A percentile compares a stretch with the other conserved stretches of the same genome.
These are phyloP conservation scores for Ambrosiella cleistominuta DNA, from an alignment of 2,329 filamentous ascomycete genomes.

Conservation along the genomic window DNA sequence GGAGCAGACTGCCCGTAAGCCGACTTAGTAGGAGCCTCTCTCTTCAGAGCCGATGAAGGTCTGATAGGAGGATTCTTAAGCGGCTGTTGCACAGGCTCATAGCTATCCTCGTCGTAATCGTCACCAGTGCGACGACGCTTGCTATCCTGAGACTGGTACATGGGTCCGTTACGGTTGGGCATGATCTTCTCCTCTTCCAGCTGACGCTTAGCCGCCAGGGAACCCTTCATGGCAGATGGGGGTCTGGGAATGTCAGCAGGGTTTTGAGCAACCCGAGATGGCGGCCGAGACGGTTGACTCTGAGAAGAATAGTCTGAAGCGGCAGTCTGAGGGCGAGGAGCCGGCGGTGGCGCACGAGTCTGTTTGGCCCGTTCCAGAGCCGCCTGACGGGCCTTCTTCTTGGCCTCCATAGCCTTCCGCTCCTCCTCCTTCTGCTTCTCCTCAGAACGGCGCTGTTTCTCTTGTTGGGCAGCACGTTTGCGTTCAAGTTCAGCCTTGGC, in stretches of 20 bases:
- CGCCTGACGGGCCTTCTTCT: slow-evolving; percentile 44
- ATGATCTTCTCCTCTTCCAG: slow-evolving; percentile 49
- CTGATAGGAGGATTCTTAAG: slow-evolving; percentile 74
- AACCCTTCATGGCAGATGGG: slow-evolving; percentile 24
- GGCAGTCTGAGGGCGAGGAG: slow-evolving; percentile 35
- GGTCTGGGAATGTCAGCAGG: slow-evolving; percentile 22
- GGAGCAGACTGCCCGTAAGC: slow-evolving; percentile 39
- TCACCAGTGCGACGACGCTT: slow-evolving; percentile 71
- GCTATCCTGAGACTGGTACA: slow-evolving; percentile 49
- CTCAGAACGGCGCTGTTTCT: slow-evolving; percentile 42
- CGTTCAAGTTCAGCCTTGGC: slow-evolving; percentile 68
- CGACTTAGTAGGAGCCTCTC: slow-evolving; percentile 29
- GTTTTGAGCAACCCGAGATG: slow-evolving; percentile 41
- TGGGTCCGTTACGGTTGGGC: slow-evolving; percentile 34
- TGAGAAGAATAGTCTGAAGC: slow-evolving; percentile 31
- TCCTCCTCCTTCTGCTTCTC: slow-evolving; percentile 45
- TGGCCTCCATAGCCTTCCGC: slow-evolving; percentile 44
- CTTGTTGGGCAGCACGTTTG: slow-evolving; percentile 49
- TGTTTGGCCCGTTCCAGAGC: slow-evolving; percentile 48
- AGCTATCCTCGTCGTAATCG: slow-evolving; percentile 43
- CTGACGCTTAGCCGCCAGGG: slow-evolving; percentile 59
- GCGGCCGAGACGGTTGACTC: slow-evolving; percentile 25
- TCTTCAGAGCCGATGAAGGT: slow-evolving; percentile 52
- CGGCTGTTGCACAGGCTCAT: slow-evolving; percentile 31
- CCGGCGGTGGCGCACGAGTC: slow-evolving; percentile 43